Conservation (phyloP, 176 grass and related monocot species). For the Saccharum officinarum region DNA sequence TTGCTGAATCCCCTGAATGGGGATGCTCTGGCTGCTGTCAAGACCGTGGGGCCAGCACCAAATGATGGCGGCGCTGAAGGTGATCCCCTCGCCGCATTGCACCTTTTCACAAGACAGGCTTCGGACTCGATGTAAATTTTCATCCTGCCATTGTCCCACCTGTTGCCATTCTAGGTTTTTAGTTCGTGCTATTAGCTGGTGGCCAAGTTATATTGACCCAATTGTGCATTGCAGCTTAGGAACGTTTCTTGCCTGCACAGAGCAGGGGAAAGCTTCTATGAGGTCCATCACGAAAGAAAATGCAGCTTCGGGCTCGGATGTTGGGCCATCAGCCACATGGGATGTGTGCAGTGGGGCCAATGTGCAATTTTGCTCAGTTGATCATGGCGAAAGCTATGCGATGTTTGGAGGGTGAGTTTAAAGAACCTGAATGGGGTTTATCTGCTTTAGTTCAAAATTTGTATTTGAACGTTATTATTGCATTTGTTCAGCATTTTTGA, state of each 20-base stretch:
- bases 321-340: conserved; percentile 60
- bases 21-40: conserved; percentile 55
- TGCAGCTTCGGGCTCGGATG: conserved; percentile 30
- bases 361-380: conserved; percentile 63
- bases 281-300: conserved; percentile 55
- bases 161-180: neutral
- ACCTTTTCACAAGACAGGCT: conserved; percentile 74
- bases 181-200: neutral
- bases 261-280: conserved; percentile 72
- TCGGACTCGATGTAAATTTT: conserved; percentile 56
- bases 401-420: conserved; percentile 90
- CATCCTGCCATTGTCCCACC: neutral
- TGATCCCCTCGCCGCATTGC: conserved; percentile 59
- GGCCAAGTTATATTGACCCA: neutral
- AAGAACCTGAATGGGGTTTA: neutral
- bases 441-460: neutral
- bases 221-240: conserved; percentile 56
- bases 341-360: conserved; percentile 66
- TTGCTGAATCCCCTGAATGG: conserved; percentile 81
- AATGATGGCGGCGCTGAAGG: conserved; percentile 15
- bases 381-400: conserved; percentile 71
- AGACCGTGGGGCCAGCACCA: conserved; percentile 7
- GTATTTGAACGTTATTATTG: neutral
- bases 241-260: conserved; percentile 73
- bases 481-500: neutral